Evolutionary conservation across 352 stramenopile species (phyloP), one percentile per base, ranked within the genome.

Genomic region (Phytophthora capsici): DNA sequence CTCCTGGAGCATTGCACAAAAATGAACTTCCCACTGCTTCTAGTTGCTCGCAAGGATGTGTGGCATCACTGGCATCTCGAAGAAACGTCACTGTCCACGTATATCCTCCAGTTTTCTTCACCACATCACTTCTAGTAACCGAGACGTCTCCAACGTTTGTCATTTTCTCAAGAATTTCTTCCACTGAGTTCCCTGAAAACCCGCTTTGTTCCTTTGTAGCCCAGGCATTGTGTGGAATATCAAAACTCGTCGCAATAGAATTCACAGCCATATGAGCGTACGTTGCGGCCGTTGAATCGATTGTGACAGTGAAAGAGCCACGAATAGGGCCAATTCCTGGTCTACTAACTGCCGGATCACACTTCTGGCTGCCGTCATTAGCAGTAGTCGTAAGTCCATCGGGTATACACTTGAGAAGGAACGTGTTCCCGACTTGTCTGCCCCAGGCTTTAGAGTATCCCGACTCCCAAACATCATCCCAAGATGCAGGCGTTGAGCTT

Each of bases 371-470:
- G 0, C 80, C 77, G 32, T 90, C 82, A 32, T 52, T 88, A 4
- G 82, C 75, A 9, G 82, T 80, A 4, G 80, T 91, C 9, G 80
- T 90, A 26, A 95, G 52, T 0, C 83, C 80, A 36, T 84, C 78
- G n/a, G 81, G 73, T 52, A 90, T 74, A 46, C 87, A 95, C 17
- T 66, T 57, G 1, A 94, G 54, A 16, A 61, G 47, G 13, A 84
- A 71, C 38, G 98, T 81, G 30, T 96, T 86, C 0, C 97, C 97
- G 3, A 98, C 94, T 58, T 99, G 98, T 16, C 95, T 96, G 1
- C 97, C 97, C 97, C 97, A 99, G 4, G 91, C 93, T 66, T 98
- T 98, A 2, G 94, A 98, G 74, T 98, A 98, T 0, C 89, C 88
- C 0, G 90, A 93, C 23, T 88, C 85, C 97, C 97, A 99, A 19